Base-by-base conservation (phyloP, 139 green algal species). In the Edaphochlamys debaryana region DNA sequence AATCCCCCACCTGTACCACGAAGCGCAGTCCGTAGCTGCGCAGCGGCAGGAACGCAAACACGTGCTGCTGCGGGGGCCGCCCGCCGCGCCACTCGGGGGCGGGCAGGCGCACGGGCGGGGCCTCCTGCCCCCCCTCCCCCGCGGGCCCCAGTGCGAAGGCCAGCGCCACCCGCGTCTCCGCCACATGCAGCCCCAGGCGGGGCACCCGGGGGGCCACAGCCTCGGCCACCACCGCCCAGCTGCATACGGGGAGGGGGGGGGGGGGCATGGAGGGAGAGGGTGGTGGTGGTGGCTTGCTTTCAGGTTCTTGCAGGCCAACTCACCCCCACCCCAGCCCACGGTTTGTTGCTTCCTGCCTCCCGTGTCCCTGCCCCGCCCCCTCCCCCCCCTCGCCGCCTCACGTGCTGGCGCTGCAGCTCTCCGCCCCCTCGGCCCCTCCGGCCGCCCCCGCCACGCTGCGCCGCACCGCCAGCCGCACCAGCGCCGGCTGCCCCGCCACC, bases 31-130 rank as follows among this genome's bases (percentile, higher is more conserved):
- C 89, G 62, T 93, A 93, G 64, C 79, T 86, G 36, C 85, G 68
- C n/a, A 93, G 75, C 1, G 89, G 89, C 62, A 93, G 82, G 74
- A 87, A 93, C 0, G 89, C 89, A 81, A 87, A 91, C 69, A 91
- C 89, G 4, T 81, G 82, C 85, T 89, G 85, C 68, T 89, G 87
- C 63, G 77, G 80, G 5, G 87, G 84, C 29, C 69, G 71, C n/a
- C 63, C 42, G 30, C 7, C 36, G 20, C 38, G 29, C 58, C 74
- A 69, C 29, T 0, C 5, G 29, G 58, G 71, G 4, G 36, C 71
- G 25, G 30, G 8, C 71, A 67, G 52, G 22, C 1, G 7, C 45
- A 4, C 9, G 23, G 37, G 29, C 9, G 73, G 22, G 0, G 34
- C 71, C 34, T 25, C 56, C 37, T 27, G 27, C 25, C 30, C 34